Evolutionary conservation across 441 rosid species (phyloP), one percentile per base, ranked within the genome.

Genomic region (Erodium trifolium): DNA sequence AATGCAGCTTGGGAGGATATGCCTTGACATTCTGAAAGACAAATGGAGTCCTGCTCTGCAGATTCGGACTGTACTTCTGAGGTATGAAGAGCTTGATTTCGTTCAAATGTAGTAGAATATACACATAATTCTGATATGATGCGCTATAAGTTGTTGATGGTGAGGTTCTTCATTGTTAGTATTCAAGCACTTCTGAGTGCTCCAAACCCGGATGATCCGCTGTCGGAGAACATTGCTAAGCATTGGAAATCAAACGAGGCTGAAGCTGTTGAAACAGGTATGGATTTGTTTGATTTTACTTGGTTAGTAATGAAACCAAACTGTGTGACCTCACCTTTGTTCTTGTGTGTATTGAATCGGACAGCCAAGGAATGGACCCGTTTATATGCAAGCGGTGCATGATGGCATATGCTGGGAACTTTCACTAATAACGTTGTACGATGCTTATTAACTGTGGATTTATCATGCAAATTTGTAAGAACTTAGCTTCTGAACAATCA

Each of bases 11-110:
- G 99, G 99, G 79, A 83, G 99, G 76, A 92, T 92, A 66, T 92
- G 97, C 83, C 96, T 92, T 41, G 99, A 94, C 83, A 94, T 94
- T 75, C 83, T 94, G 87, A 94, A 94, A 78, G 99, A 94, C 81
- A 94, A 94, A 71, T 94, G 99, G 99, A 94, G 99, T 76, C 99
- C 99, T 63, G 99, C 99, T 62, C 92, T 94, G 27, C 99, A 94
- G 81, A 94, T 94, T 67, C 80, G 99, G 59, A 94, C 99, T 60
- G 99, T 94, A 47, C 96, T 94, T 80, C 78, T 94, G 85, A 94
- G 99, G 99, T 94, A 81, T 66, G 47, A 65, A 70, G 51, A 43
- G 41, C 41, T 23, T 31, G 27, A 23, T 23, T 23, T 23, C 2
- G 27, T 23, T 23, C 27, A 23, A 23, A 23, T 23, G 27, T 23